These are phyloP conservation scores for Yamadazyma mexicana DNA, from an alignment of 1,139 yeast genomes.

Conservation along the genomic window DNA sequence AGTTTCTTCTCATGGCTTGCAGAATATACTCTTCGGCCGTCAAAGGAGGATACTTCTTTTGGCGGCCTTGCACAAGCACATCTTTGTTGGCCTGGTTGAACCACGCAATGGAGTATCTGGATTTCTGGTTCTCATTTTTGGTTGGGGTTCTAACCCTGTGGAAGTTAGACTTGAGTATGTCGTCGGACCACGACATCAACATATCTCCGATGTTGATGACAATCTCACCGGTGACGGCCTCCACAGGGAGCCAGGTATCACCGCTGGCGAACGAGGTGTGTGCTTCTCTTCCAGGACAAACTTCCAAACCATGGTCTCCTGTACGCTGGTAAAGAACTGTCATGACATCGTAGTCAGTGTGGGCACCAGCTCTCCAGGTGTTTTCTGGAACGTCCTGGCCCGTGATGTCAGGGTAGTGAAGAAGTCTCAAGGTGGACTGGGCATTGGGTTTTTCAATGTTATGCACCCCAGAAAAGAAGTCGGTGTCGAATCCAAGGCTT, in stretches of 20 bases:
- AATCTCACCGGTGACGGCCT: conserved; percentile 27
- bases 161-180: conserved; percentile 25
- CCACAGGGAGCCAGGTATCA: conserved; percentile 28
- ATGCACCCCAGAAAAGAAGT: conserved; percentile 23
- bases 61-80: conserved; percentile 27
- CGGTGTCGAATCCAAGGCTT: conserved; percentile 21
- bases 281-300: conserved; percentile 30
- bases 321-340: conserved; percentile 27
- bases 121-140: conserved; percentile 20
- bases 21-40: conserved; percentile 28
- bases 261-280: conserved; percentile 27
- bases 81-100: conserved; percentile 31
- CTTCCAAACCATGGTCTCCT: conserved; percentile 30
- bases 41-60: conserved; percentile 22
- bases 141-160: conserved; percentile 27
- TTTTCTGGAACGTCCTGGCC: conserved; percentile 17
- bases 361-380: conserved; percentile 31
- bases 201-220: conserved; percentile 32
- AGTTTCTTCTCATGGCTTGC: conserved; percentile 26
- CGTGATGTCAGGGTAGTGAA: conserved; percentile 25
- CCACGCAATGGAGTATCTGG: conserved; percentile 26
- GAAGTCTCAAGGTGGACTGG: conserved; percentile 26
- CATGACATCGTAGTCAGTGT: conserved; percentile 28
- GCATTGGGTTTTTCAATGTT: conserved; percentile 22
- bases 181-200: conserved; percentile 34